Evolutionary conservation across 2,329 filamentous ascomycete genomes (phyloP).

Genomic region (Neospermospora avenae): DNA sequence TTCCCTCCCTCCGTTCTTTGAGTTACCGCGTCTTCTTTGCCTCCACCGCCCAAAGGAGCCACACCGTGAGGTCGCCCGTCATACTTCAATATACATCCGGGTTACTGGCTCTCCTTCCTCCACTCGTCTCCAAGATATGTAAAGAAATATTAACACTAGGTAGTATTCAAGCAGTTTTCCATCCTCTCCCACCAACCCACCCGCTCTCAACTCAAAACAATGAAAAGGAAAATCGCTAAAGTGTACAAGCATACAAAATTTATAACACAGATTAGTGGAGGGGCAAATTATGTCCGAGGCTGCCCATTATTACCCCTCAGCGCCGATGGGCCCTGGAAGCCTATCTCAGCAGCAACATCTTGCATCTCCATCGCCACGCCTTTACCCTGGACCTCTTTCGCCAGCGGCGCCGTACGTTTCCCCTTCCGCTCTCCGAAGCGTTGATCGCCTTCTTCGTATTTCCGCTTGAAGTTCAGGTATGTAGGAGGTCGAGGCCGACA

Average conservation of each 20-base stretch:
- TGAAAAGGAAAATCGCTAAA: conserved; percentile 9
- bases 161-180: conserved; percentile 10
- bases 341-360: conserved; percentile 44
- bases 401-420: conserved; percentile 46
- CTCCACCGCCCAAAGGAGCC: conserved; percentile 7
- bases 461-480: conserved; percentile 81
- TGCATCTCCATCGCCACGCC: conserved; percentile 69
- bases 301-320: conserved; percentile 12
- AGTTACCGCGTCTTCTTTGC: no score
- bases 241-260: conserved; percentile 3
- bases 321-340: conserved; percentile 51
- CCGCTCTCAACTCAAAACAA: not conserved
- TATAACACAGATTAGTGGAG: not conserved
- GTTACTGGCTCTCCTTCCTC: not conserved
- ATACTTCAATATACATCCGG: conserved; percentile 6
- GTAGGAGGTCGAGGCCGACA: conserved; percentile 81
- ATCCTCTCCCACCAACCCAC: not conserved
- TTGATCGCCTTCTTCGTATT: conserved; percentile 78
- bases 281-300: not conserved
- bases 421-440: conserved; percentile 63
- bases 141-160: conserved; percentile 5
- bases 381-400: conserved; percentile 49
- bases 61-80: conserved; percentile 4
- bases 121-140: not conserved
- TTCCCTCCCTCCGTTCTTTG: not conserved